Conservation (phyloP, 805 yeast genomes). For the Yamadazyma philogaea region DNA sequence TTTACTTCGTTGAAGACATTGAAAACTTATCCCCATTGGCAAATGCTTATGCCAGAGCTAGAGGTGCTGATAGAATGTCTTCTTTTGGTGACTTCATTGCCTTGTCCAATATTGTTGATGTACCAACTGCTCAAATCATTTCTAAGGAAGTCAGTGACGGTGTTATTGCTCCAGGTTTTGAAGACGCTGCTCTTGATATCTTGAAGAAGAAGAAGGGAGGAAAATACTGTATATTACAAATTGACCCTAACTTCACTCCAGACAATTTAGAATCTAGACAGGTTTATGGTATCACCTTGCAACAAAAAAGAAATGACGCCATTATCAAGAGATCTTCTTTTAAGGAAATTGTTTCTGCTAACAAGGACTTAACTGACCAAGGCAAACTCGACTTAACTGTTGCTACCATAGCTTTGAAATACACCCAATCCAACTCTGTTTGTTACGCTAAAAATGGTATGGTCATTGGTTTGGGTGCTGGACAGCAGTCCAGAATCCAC, state of each 20-base stretch:
- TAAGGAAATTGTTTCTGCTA: conserved; percentile 85
- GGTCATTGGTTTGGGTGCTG: conserved; percentile 99
- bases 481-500: conserved; percentile 98
- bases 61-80: conserved; percentile 99
- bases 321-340: conserved; percentile 86
- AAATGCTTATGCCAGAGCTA: conserved; percentile 97
- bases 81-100: conserved; percentile 99
- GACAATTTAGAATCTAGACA: conserved; percentile 82
- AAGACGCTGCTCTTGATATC: conserved; percentile 86
- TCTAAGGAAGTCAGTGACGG: conserved; percentile 98
- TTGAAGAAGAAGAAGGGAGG: conserved; percentile 94
- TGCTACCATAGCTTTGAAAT: conserved; percentile 95
- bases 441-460: conserved; percentile 98
- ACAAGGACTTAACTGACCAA: conserved; percentile 85
- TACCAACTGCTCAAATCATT: conserved; percentile 94
- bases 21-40: conserved; percentile 96
- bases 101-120: conserved; percentile 90
- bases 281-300: conserved; percentile 92
- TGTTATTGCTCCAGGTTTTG: conserved; percentile 96
- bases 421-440: conserved; percentile 97
- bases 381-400: conserved; percentile 92
- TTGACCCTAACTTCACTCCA: conserved; percentile 92
- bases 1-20: conserved; percentile 92
- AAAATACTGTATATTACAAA: conserved; percentile 93
- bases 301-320: conserved; percentile 97